Base-by-base conservation (phyloP, 202 grass and related monocot genomes). In the Cymbopogon flexuosus region DNA sequence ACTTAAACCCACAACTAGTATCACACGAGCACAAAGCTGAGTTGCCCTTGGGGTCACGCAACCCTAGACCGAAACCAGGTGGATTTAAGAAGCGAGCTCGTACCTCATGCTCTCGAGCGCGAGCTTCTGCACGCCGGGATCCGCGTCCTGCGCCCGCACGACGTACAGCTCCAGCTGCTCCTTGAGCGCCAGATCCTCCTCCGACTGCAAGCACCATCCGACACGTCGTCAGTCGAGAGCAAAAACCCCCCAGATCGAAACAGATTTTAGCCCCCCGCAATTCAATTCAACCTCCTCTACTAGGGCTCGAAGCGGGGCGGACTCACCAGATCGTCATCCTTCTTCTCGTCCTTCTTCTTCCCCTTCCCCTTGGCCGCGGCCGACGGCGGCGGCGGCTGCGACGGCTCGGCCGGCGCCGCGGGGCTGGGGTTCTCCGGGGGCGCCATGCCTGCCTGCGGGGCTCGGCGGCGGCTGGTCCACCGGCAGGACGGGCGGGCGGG, bases 321-420 rank as follows among this genome's bases (percentile, higher is more conserved):
- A 33, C 81, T 84, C 27, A 99, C 96, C 89, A 99, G 83, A 91
- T 99, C 96, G 51, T 99, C 96, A 1, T 96, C 94, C 80, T 97
- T 97, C 89, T 90, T 97, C 24, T 94, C 92, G 4, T 99, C 92
- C 87, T 99, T 99, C 87, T 97, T 97, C 88, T 91, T 96, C 66
- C 87, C 91, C 70, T 90, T 85, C 33, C 86, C 80, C 82, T 91
- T 93, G 14, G 41, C 14, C 6, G 90, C 14, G 6, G 90, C 23
- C 15, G 91, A 10, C 8, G 92, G 57, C 31, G 78, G 77, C n/a
- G 87, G 68, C 14, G 88, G 84, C 70, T 84, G 90, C 37, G 83
- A 60, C 49, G 84, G 80, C 51, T 96, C 90, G 22, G 88, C 73
- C 7, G 90, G 71, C 62, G 81, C 60, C 21, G 84, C 65, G 46